Evolutionary conservation across 495 filamentous ascomycete genomes (phyloP).

Genomic region (Talaromyces nanjingensis): DNA sequence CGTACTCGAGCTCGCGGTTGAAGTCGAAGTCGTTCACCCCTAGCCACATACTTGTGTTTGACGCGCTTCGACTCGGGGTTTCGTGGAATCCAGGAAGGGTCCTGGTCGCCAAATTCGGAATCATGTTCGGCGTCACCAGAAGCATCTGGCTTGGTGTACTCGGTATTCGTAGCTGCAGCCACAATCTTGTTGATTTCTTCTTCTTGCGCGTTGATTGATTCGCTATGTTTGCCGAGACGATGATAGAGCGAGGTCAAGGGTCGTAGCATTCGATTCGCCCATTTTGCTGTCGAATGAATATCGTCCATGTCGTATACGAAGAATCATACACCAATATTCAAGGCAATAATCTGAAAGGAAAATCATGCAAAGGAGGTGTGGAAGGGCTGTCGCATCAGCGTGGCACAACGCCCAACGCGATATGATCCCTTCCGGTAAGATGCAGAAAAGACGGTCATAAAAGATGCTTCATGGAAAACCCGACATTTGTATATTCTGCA

Average conservation of each 20-base stretch:
- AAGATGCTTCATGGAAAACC: background rate
- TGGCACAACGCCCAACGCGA: background rate
- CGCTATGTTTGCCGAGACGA: constrained; percentile 38
- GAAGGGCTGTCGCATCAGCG: background rate
- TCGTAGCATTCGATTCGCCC: constrained; percentile 43
- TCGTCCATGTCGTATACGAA: constrained; percentile 28
- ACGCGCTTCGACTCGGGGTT: constrained; percentile 28
- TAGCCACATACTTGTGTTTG: constrained; percentile 31
- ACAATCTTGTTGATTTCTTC: constrained; percentile 15
- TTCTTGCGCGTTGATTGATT: constrained; percentile 27
- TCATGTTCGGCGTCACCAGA: constrained; percentile 14
- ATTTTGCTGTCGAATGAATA: constrained; percentile 35
- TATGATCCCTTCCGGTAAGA: constrained; percentile 1
- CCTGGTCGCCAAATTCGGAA: constrained; percentile 34
- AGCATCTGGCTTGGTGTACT: constrained; percentile 1
- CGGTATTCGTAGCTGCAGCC: background rate
- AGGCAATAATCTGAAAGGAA: background rate
- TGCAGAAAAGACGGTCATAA: background rate
- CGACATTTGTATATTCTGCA: background rate
- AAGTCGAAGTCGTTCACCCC: constrained; percentile 19
- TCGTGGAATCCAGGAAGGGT: constrained; percentile 40
- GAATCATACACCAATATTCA: background rate
- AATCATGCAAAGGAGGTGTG: background rate
- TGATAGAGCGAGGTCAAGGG: constrained; percentile 39
- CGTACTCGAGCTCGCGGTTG: constrained; percentile 23